phyloP scores from a whole-genome alignment of 148 eudicot genomes.

The Fagopyrum esculentum region DNA sequence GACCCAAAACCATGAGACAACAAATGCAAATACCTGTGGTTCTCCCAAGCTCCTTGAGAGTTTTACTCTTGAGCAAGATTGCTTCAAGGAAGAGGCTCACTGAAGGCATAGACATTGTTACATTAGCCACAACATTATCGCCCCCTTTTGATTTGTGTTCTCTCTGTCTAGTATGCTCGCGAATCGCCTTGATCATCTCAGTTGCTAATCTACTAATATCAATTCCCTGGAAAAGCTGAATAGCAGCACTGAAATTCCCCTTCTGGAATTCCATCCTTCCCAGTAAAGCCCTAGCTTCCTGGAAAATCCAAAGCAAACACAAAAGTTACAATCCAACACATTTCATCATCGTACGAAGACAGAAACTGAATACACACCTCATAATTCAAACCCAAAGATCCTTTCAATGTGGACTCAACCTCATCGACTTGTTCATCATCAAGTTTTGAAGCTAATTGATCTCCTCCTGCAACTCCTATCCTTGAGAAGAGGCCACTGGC shows the following conservation, averaged over 20 bases:
- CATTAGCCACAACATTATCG: conserved; percentile 33
- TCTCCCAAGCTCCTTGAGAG: conserved; percentile 49
- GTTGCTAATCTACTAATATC: conserved; percentile 55
- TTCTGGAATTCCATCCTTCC: conserved; percentile 92
- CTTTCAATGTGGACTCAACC: conserved; percentile 93
- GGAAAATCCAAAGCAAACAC: too few species aligned
- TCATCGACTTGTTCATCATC: conserved; percentile 95
- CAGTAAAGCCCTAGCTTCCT: conserved; percentile 94
- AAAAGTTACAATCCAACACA: too few species aligned
- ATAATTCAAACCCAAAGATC: conserved; percentile 86
- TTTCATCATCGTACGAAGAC: too few species aligned
- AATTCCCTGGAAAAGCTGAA: conserved; percentile 89
- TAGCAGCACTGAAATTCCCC: conserved; percentile 84
- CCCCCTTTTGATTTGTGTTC: conserved; percentile 45
- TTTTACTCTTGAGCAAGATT: conserved; percentile 77
- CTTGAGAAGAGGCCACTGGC: conserved; percentile 15
- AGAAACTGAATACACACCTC: conserved; percentile 42
- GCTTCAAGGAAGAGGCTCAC: conserved; percentile 89
- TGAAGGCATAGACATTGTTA: conserved; percentile 83
- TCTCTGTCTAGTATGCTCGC: conserved; percentile 42
- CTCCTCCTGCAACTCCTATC: conserved; percentile 1
- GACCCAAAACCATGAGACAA: neutral
- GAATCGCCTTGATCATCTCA: conserved; percentile 58
- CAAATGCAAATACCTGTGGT: conserved; percentile 46
- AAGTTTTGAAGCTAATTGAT: conserved; percentile 41